Base-by-base conservation (phyloP, 352 stramenopile genomes). In the Phytophthora multivora region DNA sequence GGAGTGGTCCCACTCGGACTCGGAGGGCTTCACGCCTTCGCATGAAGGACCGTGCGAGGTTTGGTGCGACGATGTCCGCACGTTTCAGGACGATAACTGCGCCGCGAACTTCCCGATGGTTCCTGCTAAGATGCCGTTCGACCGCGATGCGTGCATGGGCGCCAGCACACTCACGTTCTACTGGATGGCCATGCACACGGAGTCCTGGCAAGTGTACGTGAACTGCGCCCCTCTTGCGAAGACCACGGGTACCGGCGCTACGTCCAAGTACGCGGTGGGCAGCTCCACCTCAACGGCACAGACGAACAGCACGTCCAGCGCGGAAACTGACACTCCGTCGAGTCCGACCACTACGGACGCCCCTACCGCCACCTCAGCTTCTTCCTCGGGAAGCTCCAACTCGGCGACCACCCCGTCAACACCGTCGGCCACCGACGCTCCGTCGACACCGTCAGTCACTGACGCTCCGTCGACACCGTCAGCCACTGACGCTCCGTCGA, bases 21-120 rank as follows among this genome's bases (percentile, higher is more conserved):
- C 58, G 25, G 58, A 66, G 30, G 66, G 61, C 5, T 75, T 77
- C 23, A 72, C 65, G 0, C 21, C 51, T 30, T 71, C 64, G 0
- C 69, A 74, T 36, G 69, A 79, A 46, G 72, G 72, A 19, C 72
- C 72, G 2, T 80, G 72, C 9, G 72, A 80, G 49, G 47, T 77
- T 48, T 80, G 72, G 69, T 80, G 72, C 38, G 69, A 80, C 49
- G 64, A 77, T 15, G 36, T 50, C 5, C 42, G 41, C 12, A 51
- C 38, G 16, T 66, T 66, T 21, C 33, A 66, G 8, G 58, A 66
- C 19, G 50, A 66, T 13, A 38, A 66, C 58, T 66, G 58, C 33
- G 39, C 58, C 0, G 25, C 31, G 0, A 45, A 77, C 50, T 74
- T 63, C 49, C 62, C 50, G 21, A 73, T 23, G 8, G 65, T 45